Evolutionary conservation across 805 yeast genomes (phyloP), one percentile per base, ranked within the genome.

Genomic region (Yarrowia osloensis): DNA sequence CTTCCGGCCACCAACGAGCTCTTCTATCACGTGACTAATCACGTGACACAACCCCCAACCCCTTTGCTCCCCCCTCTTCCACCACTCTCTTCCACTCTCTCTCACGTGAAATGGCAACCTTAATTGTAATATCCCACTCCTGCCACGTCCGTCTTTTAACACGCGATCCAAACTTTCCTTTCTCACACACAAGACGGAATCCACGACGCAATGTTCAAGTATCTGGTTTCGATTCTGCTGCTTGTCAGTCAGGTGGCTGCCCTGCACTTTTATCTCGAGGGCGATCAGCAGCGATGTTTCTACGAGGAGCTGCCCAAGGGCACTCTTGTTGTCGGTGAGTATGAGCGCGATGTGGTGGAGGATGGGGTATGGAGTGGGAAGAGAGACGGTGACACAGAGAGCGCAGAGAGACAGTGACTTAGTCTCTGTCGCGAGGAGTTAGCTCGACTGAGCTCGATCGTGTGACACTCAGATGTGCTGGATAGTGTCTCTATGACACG

Each of bases 201-300:
- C 17, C 63, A 57, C 63, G 49, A 19, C 65, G 15, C 40, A 31
- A 61, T 61, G 66, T 61, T 44, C 66, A 61, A 61, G 66, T 61
- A 44, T 46, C 54, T 61, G 54, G 66, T 61, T 19, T 42, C 71
- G 47, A 40, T 71, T 44, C 67, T 69, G 61, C 55, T 70, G 47
- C 66, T 70, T 21, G 55, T 67, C 29, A 55, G 69, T n/a, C 70
- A 69, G 11, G 77, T 67, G 15, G 50, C 72, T 26, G 91, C 86
- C 0, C 80, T 93, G 68, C 97, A 95, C 77, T 87, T 91, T 76
- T 93, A 91, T 76, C 80, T 91, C 65, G 85, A 85, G 13, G 88
- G 93, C 1, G 92, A 88, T 35, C 83, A 86, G 50, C 77, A 77
- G 57, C 86, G 86, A 71, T 95, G 98, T 78, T 94, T 94, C 76